phyloP scores from a whole-genome alignment of 768 basidiomycete genomes.

The Polyporus arcularius region DNA sequence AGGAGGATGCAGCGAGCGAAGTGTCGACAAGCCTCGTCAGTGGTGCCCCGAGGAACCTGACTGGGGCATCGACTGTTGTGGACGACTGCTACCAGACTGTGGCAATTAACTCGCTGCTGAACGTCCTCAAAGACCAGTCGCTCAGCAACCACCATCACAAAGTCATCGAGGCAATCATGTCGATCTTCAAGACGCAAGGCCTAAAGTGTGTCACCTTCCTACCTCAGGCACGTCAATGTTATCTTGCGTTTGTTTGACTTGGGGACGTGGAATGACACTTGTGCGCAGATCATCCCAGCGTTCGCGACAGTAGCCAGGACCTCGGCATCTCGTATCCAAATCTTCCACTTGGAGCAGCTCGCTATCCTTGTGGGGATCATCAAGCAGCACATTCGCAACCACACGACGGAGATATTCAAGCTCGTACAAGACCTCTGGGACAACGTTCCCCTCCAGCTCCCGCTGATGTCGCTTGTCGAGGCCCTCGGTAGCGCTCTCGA shows the following conservation, averaged over 20 bases:
- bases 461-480: constrained; percentile 91
- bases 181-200: constrained; percentile 98
- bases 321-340: constrained; percentile 80
- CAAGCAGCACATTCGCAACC: constrained; percentile 95
- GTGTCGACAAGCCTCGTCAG: constrained; percentile 42
- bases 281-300: constrained; percentile 83
- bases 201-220: constrained; percentile 94
- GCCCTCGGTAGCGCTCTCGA: constrained; percentile 91
- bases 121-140: constrained; percentile 86
- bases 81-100: constrained; percentile 99
- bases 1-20: constrained; percentile 63
- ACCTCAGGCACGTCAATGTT: constrained; percentile 64
- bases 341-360: constrained; percentile 93
- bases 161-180: constrained; percentile 97
- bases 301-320: constrained; percentile 86
- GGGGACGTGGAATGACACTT: background rate
- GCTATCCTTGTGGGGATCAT: constrained; percentile 95
- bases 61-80: constrained; percentile 62
- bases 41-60: constrained; percentile 68
- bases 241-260: background rate
- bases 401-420: constrained; percentile 80
- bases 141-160: constrained; percentile 86
- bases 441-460: constrained; percentile 77
- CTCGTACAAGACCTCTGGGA: constrained; percentile 94
- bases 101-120: constrained; percentile 84